A percentile compares a stretch with the other conserved stretches of the same genome.
phyloP scores from a whole-genome alignment of 768 basidiomycete genomes.

The Termitomyces sp. region DNA sequence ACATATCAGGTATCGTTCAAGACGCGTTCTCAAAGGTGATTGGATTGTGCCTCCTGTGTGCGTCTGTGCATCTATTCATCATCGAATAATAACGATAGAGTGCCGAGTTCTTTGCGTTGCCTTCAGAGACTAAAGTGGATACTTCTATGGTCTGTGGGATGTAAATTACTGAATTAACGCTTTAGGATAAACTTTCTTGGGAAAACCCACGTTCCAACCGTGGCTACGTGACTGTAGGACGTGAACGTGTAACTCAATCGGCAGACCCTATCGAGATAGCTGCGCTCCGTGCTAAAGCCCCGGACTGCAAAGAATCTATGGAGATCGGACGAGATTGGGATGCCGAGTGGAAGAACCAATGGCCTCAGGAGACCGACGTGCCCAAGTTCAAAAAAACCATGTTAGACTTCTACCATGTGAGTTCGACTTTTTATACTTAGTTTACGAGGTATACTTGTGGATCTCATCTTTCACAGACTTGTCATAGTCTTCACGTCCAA shows the following conservation, averaged over 20 bases:
- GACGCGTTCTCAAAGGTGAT: slow-evolving; percentile 61
- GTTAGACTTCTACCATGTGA: slow-evolving; percentile 69
- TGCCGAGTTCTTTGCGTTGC: slow-evolving; percentile 67
- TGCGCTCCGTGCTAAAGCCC: slow-evolving; percentile 63
- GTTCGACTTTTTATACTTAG: slow-evolving; percentile 13
- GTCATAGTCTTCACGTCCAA: slow-evolving; percentile 67
- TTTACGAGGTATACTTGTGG: not conserved
- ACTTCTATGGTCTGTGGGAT: not conserved
- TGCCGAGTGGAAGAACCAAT: slow-evolving; percentile 69
- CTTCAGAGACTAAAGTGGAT: slow-evolving; percentile 54
- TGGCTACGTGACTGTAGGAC: slow-evolving; percentile 76
- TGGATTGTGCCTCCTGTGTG: not conserved
- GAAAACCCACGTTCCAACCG: slow-evolving; percentile 82
- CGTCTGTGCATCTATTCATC: not conserved
- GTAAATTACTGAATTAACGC: not conserved
- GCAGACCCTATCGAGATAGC: slow-evolving; percentile 70
- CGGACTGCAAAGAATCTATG: slow-evolving; percentile 83
- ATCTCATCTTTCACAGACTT: slow-evolving; percentile 39
- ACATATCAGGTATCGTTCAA: slow-evolving; percentile 39
- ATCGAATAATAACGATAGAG: slow-evolving; percentile 40
- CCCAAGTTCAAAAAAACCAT: slow-evolving; percentile 70
- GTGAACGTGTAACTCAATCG: slow-evolving; percentile 79
- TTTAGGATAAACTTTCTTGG: slow-evolving; percentile 65
- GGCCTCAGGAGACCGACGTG: slow-evolving; percentile 61
- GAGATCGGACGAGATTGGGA: slow-evolving; percentile 89